These are phyloP conservation scores for Sphenostylis stenocarpa DNA, from an alignment of 306 rosid species.

Conservation along the genomic window DNA sequence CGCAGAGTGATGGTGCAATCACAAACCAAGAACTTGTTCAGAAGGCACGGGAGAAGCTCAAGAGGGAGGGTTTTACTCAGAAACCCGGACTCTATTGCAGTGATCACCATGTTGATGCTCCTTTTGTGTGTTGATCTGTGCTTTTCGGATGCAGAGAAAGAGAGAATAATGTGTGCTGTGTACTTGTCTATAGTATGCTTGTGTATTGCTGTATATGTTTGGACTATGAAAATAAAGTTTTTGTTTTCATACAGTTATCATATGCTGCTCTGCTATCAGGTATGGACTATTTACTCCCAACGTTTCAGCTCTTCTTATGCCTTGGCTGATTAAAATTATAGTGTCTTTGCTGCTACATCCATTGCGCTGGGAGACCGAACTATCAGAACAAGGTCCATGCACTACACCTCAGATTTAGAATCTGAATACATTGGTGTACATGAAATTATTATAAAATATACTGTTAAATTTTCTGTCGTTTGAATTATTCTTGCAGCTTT, in stretches of 20 bases:
- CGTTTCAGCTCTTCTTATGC: background rate
- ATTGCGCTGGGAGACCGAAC: background rate
- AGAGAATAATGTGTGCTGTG: background rate
- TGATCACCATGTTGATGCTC: slow-evolving; percentile 61
- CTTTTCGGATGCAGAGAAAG: slow-evolving; percentile 16
- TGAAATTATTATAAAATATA: background rate
- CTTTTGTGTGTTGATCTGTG: slow-evolving; percentile 50
- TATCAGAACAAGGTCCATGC: background rate
- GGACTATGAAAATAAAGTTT: background rate
- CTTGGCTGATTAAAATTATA: background rate
- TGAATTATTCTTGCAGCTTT: background rate
- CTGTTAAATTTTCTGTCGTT: background rate
- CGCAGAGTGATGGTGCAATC: slow-evolving; percentile 55
- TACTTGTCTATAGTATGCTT: background rate
- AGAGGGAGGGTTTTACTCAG: slow-evolving; percentile 68
- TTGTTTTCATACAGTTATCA: background rate
- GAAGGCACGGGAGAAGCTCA: slow-evolving; percentile 61
- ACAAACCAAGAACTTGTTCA: slow-evolving; percentile 70
- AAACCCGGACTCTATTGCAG: slow-evolving; percentile 91
- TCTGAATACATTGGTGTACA: background rate
- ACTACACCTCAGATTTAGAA: background rate
- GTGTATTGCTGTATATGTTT: slow-evolving; percentile 14
- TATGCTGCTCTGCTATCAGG: background rate
- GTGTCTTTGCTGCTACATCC: background rate
- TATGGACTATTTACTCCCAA: background rate